Evolutionary conservation across 2,329 filamentous ascomycete genomes (phyloP).

Genomic region (Tolypocladium ovalisporum): DNA sequence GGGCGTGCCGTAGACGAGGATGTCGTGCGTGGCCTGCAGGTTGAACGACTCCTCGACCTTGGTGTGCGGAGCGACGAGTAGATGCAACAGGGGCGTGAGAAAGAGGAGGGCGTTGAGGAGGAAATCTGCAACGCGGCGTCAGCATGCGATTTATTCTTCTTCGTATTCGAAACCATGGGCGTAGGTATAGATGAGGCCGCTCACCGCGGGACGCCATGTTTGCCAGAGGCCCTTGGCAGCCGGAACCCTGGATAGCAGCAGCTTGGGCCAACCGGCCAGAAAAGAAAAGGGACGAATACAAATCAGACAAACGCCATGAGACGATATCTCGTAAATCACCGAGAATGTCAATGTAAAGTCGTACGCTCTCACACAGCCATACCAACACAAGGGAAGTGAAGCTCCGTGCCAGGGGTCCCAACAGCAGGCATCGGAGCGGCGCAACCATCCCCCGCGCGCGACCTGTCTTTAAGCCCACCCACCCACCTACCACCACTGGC

Average conservation of each 20-base stretch:
- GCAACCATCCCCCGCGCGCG: conserved; percentile 16
- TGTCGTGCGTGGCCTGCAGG: conserved; percentile 85
- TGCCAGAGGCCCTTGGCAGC: background rate
- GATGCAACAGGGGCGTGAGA: conserved; percentile 56
- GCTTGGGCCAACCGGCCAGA: background rate
- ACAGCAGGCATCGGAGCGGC: conserved; percentile 18
- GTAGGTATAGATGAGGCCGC: background rate
- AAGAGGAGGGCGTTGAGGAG: conserved; percentile 22
- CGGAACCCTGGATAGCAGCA: too few species aligned
- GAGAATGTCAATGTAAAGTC: too few species aligned
- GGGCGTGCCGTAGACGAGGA: conserved; percentile 70
- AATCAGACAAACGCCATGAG: background rate
- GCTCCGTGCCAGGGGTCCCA: too few species aligned
- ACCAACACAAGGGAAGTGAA: background rate
- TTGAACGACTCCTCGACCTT: conserved; percentile 99
- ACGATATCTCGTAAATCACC: background rate
- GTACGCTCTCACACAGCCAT: background rate
- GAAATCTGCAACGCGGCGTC: conserved; percentile 9
- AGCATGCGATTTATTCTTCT: background rate
- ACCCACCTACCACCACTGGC: too few species aligned
- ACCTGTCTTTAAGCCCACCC: background rate
- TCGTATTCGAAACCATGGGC: too few species aligned
- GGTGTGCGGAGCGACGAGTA: conserved; percentile 71
- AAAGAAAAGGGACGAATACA: background rate
- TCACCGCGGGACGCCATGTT: conserved; percentile 13